Base-by-base conservation (phyloP, 306 rosid species). In the Corylus americana region DNA sequence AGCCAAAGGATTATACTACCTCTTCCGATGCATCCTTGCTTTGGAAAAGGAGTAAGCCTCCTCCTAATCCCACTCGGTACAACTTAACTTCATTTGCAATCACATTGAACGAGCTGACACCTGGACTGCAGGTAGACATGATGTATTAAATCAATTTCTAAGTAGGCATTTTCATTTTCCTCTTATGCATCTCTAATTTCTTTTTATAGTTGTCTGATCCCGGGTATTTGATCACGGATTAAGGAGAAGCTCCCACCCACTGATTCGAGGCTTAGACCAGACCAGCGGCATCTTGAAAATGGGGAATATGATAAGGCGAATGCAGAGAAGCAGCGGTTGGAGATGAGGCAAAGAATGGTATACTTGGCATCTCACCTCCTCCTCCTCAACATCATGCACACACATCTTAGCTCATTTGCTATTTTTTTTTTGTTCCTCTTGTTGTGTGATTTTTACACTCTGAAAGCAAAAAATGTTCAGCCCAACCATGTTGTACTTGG, bases 241-340 rank as follows among this genome's bases (percentile, higher is more conserved):
- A 89, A 95, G 99, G 99, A 90, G 92, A 95, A 91, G 85, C 99
- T 95, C 71, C 99, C 99, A 44, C 96, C 99, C 80, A 95, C 99
- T 76, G 99, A 95, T 89, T 95, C 99, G 64, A 89, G 99, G 88
- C 89, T 93, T 69, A 89, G 99, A 82, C 99, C 99, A 2, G 99
- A 95, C 86, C 99, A 95, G 82, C 94, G 99, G 76, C 94, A 90
- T 85, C 83, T 95, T 74, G 99, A 95, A 88, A 91, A 95, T 82
- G 99, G 99, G 51, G 97, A 95, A 82, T 95, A 93, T 55, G 99
- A 91, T 85, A 93, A 87, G 91, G 98, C 99, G 31, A 95, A 95
- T 80, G 74, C 72, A 51, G 98, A 95, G 89, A 95, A 95, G 78
- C 97, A 89, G 83, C 90, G 99, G 72, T 79, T 95, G 87, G 99